Evolutionary conservation across 495 filamentous ascomycete genomes (phyloP).

Genomic region (Stereocaulon alpinum): DNA sequence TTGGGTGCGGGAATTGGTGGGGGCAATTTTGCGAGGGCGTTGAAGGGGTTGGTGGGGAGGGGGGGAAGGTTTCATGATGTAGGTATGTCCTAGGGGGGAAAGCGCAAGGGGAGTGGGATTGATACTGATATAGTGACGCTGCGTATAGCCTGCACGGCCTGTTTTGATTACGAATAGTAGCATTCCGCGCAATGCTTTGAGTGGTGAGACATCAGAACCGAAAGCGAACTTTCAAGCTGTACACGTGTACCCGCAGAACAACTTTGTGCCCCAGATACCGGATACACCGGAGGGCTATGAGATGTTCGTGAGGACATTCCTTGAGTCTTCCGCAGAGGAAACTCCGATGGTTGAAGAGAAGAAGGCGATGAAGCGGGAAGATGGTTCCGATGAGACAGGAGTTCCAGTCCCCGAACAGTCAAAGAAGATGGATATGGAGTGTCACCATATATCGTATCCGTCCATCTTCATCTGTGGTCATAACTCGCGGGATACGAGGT

Average conservation of each 20-base stretch:
- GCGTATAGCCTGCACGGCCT: constrained; percentile 64
- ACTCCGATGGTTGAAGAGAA: neutral
- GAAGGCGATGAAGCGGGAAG: neutral
- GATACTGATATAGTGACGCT: neutral
- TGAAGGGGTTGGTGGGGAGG: constrained; percentile 57
- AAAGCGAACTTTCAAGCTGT: neutral
- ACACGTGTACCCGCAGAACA: constrained; percentile 60
- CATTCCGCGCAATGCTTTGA: constrained; percentile 42
- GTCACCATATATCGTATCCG: constrained; percentile 35
- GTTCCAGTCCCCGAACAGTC: neutral
- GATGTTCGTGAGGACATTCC: constrained; percentile 10
- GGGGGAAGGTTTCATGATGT: constrained; percentile 64
- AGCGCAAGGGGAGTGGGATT: constrained; percentile 29
- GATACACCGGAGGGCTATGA: constrained; percentile 9
- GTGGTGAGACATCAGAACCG: constrained; percentile 32
- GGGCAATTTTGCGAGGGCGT: constrained; percentile 55
- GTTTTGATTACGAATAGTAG: constrained; percentile 55
- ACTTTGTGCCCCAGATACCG: constrained; percentile 63
- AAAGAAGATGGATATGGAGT: constrained; percentile 33
- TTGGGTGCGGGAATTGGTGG: constrained; percentile 27
- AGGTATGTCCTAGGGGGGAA: constrained; percentile 46
- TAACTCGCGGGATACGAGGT: constrained; percentile 64
- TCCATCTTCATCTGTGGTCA: constrained; percentile 63
- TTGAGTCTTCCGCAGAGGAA: neutral
- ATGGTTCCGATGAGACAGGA: constrained; percentile 31